Evolutionary conservation across 2,329 filamentous ascomycete genomes (phyloP).

Genomic region (Paecilomyces formosus): DNA sequence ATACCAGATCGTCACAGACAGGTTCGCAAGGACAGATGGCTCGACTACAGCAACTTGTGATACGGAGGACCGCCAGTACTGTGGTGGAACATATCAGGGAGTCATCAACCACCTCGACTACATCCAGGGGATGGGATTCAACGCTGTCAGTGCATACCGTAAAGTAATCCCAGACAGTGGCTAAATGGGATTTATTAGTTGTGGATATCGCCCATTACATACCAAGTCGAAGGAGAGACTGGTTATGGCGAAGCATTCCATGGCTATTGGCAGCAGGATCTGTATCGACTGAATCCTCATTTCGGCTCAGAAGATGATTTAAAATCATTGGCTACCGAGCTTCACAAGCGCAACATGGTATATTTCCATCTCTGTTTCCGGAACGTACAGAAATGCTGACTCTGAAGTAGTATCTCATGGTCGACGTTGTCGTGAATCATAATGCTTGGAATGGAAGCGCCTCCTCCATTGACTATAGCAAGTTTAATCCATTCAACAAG

Average conservation of each 20-base stretch:
- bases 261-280: slow-evolving; percentile 41
- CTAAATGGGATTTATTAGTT: neutral
- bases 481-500: slow-evolving; percentile 44
- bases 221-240: slow-evolving; percentile 24
- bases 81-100: slow-evolving; percentile 39
- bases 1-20: slow-evolving; percentile 32
- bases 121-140: slow-evolving; percentile 38
- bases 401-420: slow-evolving; percentile 41
- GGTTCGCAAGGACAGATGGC: slow-evolving; percentile 27
- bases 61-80: slow-evolving; percentile 22
- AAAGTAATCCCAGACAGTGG: neutral
- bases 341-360: slow-evolving; percentile 36
- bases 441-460: slow-evolving; percentile 39
- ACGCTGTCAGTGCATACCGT: slow-evolving; percentile 33
- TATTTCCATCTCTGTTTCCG: neutral
- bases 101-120: slow-evolving; percentile 41
- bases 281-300: slow-evolving; percentile 39
- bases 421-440: slow-evolving; percentile 50
- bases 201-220: slow-evolving; percentile 29
- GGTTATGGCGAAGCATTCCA: slow-evolving; percentile 38
- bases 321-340: slow-evolving; percentile 31
- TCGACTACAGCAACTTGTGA: slow-evolving; percentile 11
- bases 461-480: slow-evolving; percentile 40
- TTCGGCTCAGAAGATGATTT: slow-evolving; percentile 40
- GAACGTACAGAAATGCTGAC: neutral